These are phyloP conservation scores for Triticum monococcum DNA, from an alignment of 176 grass and related monocot genomes.

Conservation along the genomic window DNA sequence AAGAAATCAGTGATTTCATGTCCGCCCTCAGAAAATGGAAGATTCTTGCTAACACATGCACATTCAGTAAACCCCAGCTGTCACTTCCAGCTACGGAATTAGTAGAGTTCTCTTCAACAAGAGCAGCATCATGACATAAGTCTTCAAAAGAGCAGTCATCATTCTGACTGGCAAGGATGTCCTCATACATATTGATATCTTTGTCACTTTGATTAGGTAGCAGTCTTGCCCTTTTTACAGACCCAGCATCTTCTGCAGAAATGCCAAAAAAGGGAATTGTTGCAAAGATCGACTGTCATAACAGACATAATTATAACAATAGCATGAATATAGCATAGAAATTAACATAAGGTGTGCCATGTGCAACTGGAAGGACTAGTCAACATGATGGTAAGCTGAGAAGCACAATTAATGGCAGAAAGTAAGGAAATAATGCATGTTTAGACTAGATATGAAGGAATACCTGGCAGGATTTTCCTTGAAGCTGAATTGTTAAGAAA, in stretches of 20 bases:
- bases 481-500: conserved; percentile 61
- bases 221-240: conserved; percentile 74
- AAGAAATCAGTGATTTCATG: conserved; percentile 79
- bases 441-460: conserved; percentile 29
- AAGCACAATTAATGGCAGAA: conserved; percentile 20
- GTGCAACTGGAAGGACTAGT: conserved; percentile 11
- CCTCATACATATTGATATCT: conserved; percentile 61
- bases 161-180: conserved; percentile 59
- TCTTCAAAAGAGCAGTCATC: conserved; percentile 85
- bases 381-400: conserved; percentile 8
- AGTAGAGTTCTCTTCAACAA: conserved; percentile 40
- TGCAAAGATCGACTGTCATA: conserved; percentile 5
- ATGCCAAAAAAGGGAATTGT: conserved; percentile 17
- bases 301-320: neutral
- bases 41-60: conserved; percentile 68
- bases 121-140: conserved; percentile 42
- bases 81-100: conserved; percentile 31
- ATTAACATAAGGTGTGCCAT: neutral
- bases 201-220: conserved; percentile 64
- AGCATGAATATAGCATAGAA: conserved; percentile 3
- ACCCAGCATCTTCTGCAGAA: conserved; percentile 66
- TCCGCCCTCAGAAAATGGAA: conserved; percentile 93
- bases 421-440: neutral
- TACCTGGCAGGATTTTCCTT: conserved; percentile 58
- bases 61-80: conserved; percentile 67